Percentiles rank a stretch among this genome's conserved stretches.
phyloP scores from a whole-genome alignment of 208 protist genomes.

The Acanthamoeba polyphaga region DNA sequence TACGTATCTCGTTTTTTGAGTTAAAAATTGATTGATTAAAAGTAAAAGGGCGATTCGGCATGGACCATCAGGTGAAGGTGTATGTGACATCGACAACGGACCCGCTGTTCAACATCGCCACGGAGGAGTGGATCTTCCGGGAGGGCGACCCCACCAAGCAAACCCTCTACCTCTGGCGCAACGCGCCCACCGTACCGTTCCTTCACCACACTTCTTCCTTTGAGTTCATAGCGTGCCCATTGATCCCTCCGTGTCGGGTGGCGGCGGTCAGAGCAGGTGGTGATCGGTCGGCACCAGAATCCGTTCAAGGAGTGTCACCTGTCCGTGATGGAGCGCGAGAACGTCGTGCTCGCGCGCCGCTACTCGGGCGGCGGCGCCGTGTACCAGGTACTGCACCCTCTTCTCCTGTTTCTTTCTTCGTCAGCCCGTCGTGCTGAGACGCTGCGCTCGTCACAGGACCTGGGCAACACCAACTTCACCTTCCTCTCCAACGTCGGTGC shows the following conservation, averaged over 20 bases:
- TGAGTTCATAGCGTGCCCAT: neutral
- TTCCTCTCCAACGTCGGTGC: slow-evolving; percentile 42
- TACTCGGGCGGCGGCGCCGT: slow-evolving; percentile 72
- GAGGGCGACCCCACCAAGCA: slow-evolving; percentile 63
- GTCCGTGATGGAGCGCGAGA: slow-evolving; percentile 50
- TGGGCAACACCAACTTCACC: slow-evolving; percentile 75
- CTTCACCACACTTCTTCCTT: neutral
- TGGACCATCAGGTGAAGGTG: slow-evolving; percentile 32
- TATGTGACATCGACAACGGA: slow-evolving; percentile 56
- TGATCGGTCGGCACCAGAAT: slow-evolving; percentile 59
- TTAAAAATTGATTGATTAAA: too few relatives aligned
- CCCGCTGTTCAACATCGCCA: slow-evolving; percentile 76
- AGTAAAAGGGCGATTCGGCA: too few relatives aligned
- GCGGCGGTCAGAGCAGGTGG: neutral
- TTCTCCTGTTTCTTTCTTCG: too few relatives aligned
- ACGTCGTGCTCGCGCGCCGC: slow-evolving; percentile 54
- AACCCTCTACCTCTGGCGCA: slow-evolving; percentile 75
- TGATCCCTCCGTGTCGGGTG: neutral
- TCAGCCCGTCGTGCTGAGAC: neutral
- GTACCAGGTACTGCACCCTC: slow-evolving; percentile 25
- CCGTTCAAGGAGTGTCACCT: slow-evolving; percentile 75
- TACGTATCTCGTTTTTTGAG: neutral
- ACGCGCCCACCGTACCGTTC: slow-evolving; percentile 53
- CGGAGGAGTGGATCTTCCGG: slow-evolving; percentile 71
- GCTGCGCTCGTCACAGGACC: neutral